These are phyloP conservation scores for Magnaporthiopsis incrustans DNA, from an alignment of 2,329 filamentous ascomycete species.

Conservation along the genomic window DNA sequence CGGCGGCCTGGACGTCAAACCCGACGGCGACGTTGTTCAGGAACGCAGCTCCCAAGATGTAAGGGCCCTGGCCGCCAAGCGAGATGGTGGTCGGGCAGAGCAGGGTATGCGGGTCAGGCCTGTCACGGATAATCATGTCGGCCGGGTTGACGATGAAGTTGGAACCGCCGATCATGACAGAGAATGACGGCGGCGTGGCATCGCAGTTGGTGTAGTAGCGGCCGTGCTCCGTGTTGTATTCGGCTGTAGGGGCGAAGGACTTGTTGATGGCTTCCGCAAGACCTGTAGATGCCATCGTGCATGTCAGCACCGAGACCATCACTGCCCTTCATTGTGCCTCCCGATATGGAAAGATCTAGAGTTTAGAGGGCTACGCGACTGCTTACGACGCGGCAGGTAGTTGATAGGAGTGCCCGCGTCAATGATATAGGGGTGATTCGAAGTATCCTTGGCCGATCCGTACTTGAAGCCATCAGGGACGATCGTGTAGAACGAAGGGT, in stretches of 20 bases:
- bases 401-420: conserved; percentile 45
- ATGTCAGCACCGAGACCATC: not conserved
- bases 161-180: conserved; percentile 33
- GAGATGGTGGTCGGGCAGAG: conserved; percentile 40
- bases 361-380: not conserved
- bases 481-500: conserved; percentile 46
- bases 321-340: not conserved
- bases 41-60: conserved; percentile 41
- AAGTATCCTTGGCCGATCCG: conserved; percentile 31
- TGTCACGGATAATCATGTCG: conserved; percentile 37
- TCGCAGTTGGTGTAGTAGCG: conserved; percentile 42
- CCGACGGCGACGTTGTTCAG: conserved; percentile 42
- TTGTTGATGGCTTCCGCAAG: conserved; percentile 38
- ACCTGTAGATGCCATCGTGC: conserved; percentile 19
- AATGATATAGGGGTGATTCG: conserved; percentile 40
- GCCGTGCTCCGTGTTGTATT: conserved; percentile 38
- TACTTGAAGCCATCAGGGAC: conserved; percentile 40
- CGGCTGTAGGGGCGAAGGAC: conserved; percentile 37
- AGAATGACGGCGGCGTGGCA: conserved; percentile 35
- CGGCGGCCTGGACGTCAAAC: conserved; percentile 19
- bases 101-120: conserved; percentile 34
- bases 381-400: conserved; percentile 40
- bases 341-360: not conserved
- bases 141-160: conserved; percentile 39
- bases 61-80: conserved; percentile 35